Evolutionary conservation across 768 basidiomycete species (phyloP).

Genomic region (Boletellus ananiceps): DNA sequence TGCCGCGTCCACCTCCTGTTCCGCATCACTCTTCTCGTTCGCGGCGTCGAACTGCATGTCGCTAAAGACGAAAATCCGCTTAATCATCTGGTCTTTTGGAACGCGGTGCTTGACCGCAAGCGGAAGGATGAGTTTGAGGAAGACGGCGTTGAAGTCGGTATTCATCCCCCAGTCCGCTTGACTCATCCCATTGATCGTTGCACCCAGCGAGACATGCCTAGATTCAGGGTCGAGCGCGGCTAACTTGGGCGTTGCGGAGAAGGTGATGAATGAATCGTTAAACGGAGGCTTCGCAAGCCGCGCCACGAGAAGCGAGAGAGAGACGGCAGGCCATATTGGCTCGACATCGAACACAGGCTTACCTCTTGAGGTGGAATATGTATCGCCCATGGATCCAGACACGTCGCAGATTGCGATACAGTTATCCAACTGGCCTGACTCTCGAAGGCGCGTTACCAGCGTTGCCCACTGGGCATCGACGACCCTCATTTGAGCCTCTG

Average conservation of each 20-base stretch:
- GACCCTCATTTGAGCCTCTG: constrained; percentile 39
- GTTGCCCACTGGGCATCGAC: constrained; percentile 66
- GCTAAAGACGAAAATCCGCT: constrained; percentile 69
- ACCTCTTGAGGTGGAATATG: constrained; percentile 1
- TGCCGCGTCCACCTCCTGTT: background rate
- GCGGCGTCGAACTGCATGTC: constrained; percentile 72
- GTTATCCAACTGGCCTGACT: constrained; percentile 54
- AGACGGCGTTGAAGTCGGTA: constrained; percentile 60
- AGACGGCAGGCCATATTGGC: constrained; percentile 60
- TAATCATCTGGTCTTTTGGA: constrained; percentile 68
- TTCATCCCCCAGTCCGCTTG: constrained; percentile 47
- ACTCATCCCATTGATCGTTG: constrained; percentile 37
- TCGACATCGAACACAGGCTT: constrained; percentile 10
- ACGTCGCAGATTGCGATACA: constrained; percentile 69
- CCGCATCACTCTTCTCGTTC: background rate
- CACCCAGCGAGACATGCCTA: constrained; percentile 26
- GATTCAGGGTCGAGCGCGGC: constrained; percentile 43
- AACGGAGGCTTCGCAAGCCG: constrained; percentile 62
- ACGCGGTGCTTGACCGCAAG: constrained; percentile 54
- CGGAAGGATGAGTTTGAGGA: constrained; percentile 57
- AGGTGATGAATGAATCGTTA: constrained; percentile 63
- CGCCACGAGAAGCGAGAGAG: constrained; percentile 63
- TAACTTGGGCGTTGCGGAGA: constrained; percentile 49
- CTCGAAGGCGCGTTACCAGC: constrained; percentile 48
- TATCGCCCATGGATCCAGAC: constrained; percentile 63